Evolutionary conservation across 139 green algal genomes (phyloP), one percentile per base, ranked within the genome.

Genomic region (Chlorella sorokiniana): DNA sequence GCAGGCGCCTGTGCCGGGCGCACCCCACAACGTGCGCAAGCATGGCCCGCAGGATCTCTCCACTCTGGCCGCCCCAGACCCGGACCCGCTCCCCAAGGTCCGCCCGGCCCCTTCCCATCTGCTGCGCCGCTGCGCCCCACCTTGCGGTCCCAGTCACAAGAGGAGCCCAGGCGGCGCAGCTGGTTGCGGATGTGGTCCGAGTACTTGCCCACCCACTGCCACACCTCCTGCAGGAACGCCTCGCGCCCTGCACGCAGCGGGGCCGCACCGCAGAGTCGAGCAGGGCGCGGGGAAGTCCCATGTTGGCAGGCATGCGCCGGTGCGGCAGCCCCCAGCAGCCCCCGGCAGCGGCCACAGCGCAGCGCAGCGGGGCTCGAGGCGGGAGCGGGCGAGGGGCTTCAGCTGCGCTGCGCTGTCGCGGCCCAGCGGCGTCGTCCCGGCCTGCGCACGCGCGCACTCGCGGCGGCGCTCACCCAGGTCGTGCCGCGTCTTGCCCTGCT

Each of bases 151-250:
- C 97, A 99, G 90, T 99, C 96, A 38, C 97, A 85, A 37, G 88
- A 95, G 64, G 90, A 92, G 51, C 95, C 97, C 45, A 99, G 88
- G 37, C 94, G 88, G n/a, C 93, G 87, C 83, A 98, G 87, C 93
- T 99, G 97, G 33, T 87, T 85, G 54, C 70, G 86, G 89, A 99
- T 99, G 78, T 88, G 88, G 76, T 89, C 89, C 14, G 94, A 94
- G 76, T 99, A 98, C 76, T 95, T 85, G 16, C 95, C 90, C 83
- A 98, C 93, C 92, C 93, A 99, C 82, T 92, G 86, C 82, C 88
- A 95, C 71, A 97, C 93, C 87, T 96, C 86, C 63, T 91, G 69
- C 64, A 99, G 84, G 84, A 99, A 99, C 6, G 45, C 78, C 31
- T 98, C 95, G 40, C 97, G 93, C 22, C 97, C 95, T 95, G 89